Conservation (phyloP, 768 basidiomycete genomes). For the Serpula lacrymans region DNA sequence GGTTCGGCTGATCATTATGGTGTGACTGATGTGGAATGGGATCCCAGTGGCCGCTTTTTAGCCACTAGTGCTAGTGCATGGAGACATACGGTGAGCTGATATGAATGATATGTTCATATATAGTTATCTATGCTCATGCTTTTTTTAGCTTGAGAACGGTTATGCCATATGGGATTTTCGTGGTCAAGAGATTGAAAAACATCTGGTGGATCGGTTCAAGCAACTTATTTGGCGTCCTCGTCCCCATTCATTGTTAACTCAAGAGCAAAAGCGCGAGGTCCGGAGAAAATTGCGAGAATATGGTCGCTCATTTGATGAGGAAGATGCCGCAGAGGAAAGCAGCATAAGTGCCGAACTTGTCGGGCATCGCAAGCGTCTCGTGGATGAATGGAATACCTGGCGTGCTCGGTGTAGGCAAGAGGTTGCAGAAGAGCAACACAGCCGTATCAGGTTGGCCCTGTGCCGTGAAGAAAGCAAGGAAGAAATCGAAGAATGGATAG, state of each 20-base stretch:
- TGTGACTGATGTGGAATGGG: conserved; percentile 97
- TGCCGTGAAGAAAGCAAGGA: conserved; percentile 65
- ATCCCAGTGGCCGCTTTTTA: conserved; percentile 91
- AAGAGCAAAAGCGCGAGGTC: conserved; percentile 84
- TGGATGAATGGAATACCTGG: conserved; percentile 99
- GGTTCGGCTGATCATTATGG: conserved; percentile 93
- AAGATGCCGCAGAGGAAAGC: conserved; percentile 93
- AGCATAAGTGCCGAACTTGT: conserved; percentile 92
- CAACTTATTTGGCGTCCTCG: conserved; percentile 98
- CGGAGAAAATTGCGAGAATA: conserved; percentile 89
- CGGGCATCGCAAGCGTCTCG: conserved; percentile 83
- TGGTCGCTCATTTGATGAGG: conserved; percentile 91
- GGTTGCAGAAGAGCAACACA: conserved; percentile 51
- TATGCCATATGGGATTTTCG: conserved; percentile 98
- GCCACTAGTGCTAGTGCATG: conserved; percentile 93
- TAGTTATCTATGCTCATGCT: conserved; percentile 9
- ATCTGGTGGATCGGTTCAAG: conserved; percentile 92
- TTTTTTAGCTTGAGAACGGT: conserved; percentile 84
- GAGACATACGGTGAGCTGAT: conserved; percentile 77
- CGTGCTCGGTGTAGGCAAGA: conserved; percentile 67
- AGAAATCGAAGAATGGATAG: conserved; percentile 92
- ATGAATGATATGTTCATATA: conserved; percentile 7
- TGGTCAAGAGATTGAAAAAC: conserved; percentile 90
- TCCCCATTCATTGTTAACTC: conserved; percentile 81
- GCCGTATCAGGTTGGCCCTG: conserved; percentile 32